phyloP scores from a whole-genome alignment of 257 asterid genomes.

The Plantago ovata region DNA sequence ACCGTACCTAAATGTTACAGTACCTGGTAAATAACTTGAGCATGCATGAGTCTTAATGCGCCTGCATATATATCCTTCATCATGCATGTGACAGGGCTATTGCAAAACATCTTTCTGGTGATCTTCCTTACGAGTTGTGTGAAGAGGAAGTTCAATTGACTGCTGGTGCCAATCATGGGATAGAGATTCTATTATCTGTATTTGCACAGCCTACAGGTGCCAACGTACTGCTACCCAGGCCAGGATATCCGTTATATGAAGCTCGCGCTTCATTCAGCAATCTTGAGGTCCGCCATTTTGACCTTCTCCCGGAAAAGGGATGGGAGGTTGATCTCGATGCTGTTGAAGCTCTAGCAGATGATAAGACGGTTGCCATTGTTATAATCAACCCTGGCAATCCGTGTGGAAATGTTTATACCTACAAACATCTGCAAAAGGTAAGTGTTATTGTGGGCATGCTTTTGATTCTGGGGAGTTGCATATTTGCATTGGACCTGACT shows the following conservation, averaged over 20 bases:
- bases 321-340: constrained; percentile 70
- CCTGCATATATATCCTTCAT: constrained; percentile 5
- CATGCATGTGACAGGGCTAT: constrained; percentile 37
- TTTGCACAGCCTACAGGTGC: constrained; percentile 56
- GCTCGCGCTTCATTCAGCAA: constrained; percentile 48
- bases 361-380: constrained; percentile 63
- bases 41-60: background rate
- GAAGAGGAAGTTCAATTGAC: constrained; percentile 50
- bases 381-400: constrained; percentile 77
- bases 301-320: constrained; percentile 48
- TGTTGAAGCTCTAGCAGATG: constrained; percentile 60
- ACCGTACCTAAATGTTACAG: too few species aligned
- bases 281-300: constrained; percentile 57
- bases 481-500: too few species aligned
- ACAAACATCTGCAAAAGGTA: constrained; percentile 60
- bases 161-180: constrained; percentile 65
- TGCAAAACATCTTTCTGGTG: constrained; percentile 50
- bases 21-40: too few species aligned
- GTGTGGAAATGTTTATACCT: constrained; percentile 58
- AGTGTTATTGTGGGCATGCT: background rate
- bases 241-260: constrained; percentile 62
- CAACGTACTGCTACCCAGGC: constrained; percentile 58
- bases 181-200: constrained; percentile 46
- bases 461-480: too few species aligned
- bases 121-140: constrained; percentile 39